Evolutionary conservation across 768 basidiomycete species (phyloP).

Genomic region (Termitomyces sp.): DNA sequence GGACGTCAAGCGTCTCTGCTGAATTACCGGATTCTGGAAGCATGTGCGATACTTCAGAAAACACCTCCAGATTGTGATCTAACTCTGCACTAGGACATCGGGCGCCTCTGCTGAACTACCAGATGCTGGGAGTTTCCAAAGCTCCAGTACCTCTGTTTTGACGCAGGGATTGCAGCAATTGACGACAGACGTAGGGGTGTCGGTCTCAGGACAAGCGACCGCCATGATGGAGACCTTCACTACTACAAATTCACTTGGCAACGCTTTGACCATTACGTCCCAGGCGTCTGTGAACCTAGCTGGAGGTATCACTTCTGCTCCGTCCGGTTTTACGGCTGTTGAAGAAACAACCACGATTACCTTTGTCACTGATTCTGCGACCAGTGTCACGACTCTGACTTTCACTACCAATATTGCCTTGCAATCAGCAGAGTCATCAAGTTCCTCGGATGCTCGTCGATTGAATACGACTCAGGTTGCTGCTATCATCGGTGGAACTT

Average conservation of each 20-base stretch:
- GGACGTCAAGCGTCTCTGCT: too few species aligned
- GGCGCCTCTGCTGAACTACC: background rate
- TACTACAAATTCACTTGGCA: background rate
- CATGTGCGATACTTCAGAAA: too few species aligned
- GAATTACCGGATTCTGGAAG: too few species aligned
- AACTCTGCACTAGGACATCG: background rate
- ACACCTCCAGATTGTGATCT: too few species aligned
- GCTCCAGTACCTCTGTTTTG: background rate
- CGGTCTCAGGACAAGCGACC: background rate
- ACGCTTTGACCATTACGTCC: background rate
- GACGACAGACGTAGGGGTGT: background rate
- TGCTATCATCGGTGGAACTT: conserved; percentile 1
- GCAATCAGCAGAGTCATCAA: background rate
- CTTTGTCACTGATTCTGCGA: conserved; percentile 1
- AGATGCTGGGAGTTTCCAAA: background rate
- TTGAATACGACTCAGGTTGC: background rate
- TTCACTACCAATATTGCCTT: conserved; percentile 3
- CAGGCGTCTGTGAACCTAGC: background rate
- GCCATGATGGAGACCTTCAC: background rate
- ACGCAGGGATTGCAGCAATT: background rate
- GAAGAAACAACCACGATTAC: conserved; percentile 5
- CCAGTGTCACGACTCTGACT: background rate
- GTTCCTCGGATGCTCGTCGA: background rate
- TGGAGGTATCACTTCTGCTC: background rate
- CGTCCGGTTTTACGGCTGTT: conserved; percentile 1